Evolutionary conservation across 1,284 basidiomycete species (phyloP), one percentile per base, ranked within the genome.

Genomic region (Stygiomarasmius scandens): DNA sequence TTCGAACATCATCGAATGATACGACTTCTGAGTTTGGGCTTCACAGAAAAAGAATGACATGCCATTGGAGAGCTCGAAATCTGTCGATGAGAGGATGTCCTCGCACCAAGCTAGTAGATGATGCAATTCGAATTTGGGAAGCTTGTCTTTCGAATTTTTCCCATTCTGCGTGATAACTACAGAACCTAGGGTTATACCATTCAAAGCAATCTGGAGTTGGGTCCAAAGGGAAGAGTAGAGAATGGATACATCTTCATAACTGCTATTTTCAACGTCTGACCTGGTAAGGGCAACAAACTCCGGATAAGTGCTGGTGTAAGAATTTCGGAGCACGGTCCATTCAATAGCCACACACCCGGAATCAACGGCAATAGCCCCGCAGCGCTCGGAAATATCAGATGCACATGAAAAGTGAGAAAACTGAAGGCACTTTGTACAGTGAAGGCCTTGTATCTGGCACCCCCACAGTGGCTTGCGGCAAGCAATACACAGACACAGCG

Each of bases 381-480:
- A 86, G 63, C 22, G 63, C 63, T 25, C 54, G 41, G 12, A 63
- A 58, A 19, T 63, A 53, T 48, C 45, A 10, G 65, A 59, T 9
- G 84, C 61, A 66, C 90, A 93, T 2, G 70, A 61, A 1, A 75
- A 58, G 70, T 94, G 91, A 20, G 79, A 78, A 59, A 90, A 86
- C 19, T 81, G 76, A 49, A 78, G 77, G 69, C 92, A 94, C 1
- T 72, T 72, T 11, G 67, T 66, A 66, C 92, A 94, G 53, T 81
- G 81, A 25, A 88, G 68, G 0, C 82, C 89, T 69, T 93, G 90
- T 24, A 72, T 69, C 11, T 76, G 71, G 53, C 74, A 77, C 0
- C 91, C 91, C 90, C 91, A 93, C 2, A 93, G 74, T 2, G 92
- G 91, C 47, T 78, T 70, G 16, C 71, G 77, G 67, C 92, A 94